Conservation (phyloP, 2,329 filamentous ascomycete species). For the Pseudopyrenochaeta lycopersici region DNA sequence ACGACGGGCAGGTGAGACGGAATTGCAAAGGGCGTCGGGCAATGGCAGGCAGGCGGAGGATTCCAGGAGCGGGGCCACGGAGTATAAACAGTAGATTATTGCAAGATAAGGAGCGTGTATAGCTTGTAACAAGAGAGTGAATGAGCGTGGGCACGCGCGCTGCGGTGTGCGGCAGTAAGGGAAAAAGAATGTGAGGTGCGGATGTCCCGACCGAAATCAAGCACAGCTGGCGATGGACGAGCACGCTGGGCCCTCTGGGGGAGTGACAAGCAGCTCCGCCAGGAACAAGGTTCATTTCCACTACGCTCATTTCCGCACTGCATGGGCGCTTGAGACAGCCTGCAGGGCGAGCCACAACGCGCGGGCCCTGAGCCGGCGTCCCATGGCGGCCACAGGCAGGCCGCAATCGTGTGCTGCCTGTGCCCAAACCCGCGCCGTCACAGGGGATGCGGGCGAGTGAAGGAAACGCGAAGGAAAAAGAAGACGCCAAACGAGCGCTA, state of each 20-base stretch:
- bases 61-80: constrained; percentile 7
- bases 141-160: constrained; percentile 35
- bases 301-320: constrained; percentile 36
- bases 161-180: constrained; percentile 30
- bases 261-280: constrained; percentile 24
- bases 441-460: constrained; percentile 18
- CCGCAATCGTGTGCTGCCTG: not conserved
- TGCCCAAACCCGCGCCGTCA: constrained; percentile 25
- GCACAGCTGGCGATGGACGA: constrained; percentile 21
- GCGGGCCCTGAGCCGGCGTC: constrained; percentile 20
- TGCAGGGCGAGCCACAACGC: constrained; percentile 9
- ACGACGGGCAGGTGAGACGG: constrained; percentile 1
- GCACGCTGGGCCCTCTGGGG: constrained; percentile 24
- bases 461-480: constrained; percentile 3
- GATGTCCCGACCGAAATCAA: constrained; percentile 26
- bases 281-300: constrained; percentile 28
- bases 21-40: constrained; percentile 7
- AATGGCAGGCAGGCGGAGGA: not conserved
- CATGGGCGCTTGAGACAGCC: constrained; percentile 26
- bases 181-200: constrained; percentile 28
- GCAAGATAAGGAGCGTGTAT: constrained; percentile 34
- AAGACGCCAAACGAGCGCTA: constrained; percentile 18
- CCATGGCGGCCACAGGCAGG: constrained; percentile 4
- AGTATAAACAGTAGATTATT: constrained; percentile 28
- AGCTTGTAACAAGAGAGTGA: constrained; percentile 22